These are phyloP conservation scores for Tylopilus sp. DNA, from an alignment of 1,284 basidiomycete species.

Conservation along the genomic window DNA sequence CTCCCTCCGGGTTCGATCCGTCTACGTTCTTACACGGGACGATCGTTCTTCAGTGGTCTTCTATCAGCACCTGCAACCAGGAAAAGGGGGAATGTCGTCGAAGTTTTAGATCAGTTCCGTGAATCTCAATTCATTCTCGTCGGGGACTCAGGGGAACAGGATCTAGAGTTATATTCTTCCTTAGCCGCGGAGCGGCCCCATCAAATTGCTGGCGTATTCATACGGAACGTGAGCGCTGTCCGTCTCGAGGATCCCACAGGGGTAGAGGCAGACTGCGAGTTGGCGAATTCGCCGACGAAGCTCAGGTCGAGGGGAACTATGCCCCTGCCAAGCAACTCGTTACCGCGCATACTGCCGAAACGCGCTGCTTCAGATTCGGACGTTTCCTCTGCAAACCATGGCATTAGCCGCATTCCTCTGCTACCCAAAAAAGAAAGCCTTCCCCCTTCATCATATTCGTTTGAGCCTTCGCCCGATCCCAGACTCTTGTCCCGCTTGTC, in stretches of 20 bases:
- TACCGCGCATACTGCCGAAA: slow-evolving; percentile 10
- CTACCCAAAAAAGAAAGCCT: slow-evolving; percentile 21
- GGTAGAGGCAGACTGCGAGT: slow-evolving; percentile 29
- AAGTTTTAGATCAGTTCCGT: slow-evolving; percentile 75
- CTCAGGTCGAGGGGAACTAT: slow-evolving; percentile 6
- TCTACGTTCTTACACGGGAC: slow-evolving; percentile 62
- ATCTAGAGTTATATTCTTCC: slow-evolving; percentile 77
- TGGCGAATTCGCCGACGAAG: slow-evolving; percentile 19
- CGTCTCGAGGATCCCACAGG: slow-evolving; percentile 60
- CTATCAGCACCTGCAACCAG: slow-evolving; percentile 71
- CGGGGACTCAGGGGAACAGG: slow-evolving; percentile 87
- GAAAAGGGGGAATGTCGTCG: slow-evolving; percentile 75
- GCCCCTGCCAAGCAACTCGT: slow-evolving; percentile 2
- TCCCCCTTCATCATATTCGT: slow-evolving; percentile 26
- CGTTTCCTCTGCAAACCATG: background rate
- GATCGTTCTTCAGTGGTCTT: slow-evolving; percentile 75
- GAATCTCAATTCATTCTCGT: slow-evolving; percentile 76
- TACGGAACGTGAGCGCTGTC: slow-evolving; percentile 61
- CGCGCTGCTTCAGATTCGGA: slow-evolving; percentile 30
- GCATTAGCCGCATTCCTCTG: slow-evolving; percentile 12
- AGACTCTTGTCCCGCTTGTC: slow-evolving; percentile 13
- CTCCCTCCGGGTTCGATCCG: slow-evolving; percentile 35
- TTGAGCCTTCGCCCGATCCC: slow-evolving; percentile 10
- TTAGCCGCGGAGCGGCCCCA: slow-evolving; percentile 64
- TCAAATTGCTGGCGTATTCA: slow-evolving; percentile 71